A percentile compares a stretch with the other conserved stretches of the same genome.
phyloP scores from a whole-genome alignment of 2,329 filamentous ascomycete species.

The Botrytis paeoniae region DNA sequence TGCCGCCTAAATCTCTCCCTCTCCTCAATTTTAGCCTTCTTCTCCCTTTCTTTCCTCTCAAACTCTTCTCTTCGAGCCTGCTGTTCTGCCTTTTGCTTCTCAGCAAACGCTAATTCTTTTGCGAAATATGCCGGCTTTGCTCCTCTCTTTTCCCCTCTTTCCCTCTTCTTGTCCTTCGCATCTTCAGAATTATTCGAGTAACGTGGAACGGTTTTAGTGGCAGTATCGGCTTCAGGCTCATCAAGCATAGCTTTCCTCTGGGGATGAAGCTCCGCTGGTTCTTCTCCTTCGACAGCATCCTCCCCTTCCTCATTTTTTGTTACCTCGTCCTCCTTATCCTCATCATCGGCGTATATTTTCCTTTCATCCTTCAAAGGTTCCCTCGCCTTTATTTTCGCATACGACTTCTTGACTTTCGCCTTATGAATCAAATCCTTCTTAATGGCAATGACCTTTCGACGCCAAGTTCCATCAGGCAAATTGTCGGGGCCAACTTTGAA shows the following conservation, averaged over 20 bases:
- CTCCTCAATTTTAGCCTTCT: slow-evolving; percentile 58
- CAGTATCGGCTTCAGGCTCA: slow-evolving; percentile 35
- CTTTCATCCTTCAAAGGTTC: slow-evolving; percentile 24
- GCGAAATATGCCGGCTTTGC: slow-evolving; percentile 40
- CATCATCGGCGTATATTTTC: slow-evolving; percentile 3
- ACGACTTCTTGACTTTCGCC: slow-evolving; percentile 89
- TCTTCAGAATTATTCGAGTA: slow-evolving; percentile 1
- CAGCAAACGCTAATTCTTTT: slow-evolving; percentile 41
- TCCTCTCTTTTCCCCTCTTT: slow-evolving; percentile 21
- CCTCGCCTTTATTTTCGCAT: slow-evolving; percentile 76
- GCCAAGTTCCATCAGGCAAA: slow-evolving; percentile 84
- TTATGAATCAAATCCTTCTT: slow-evolving; percentile 87
- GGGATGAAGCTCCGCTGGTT: slow-evolving; percentile 53
- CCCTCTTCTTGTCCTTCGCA: not conserved
- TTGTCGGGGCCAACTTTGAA: slow-evolving; percentile 88
- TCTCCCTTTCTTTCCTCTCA: slow-evolving; percentile 53
- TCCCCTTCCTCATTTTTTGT: not conserved
- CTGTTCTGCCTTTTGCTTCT: slow-evolving; percentile 52
- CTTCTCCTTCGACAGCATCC: not conserved
- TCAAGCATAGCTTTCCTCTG: slow-evolving; percentile 59
- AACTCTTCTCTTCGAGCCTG: slow-evolving; percentile 47
- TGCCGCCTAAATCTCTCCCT: slow-evolving; percentile 47
- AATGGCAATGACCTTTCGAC: slow-evolving; percentile 85
- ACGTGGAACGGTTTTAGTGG: slow-evolving; percentile 15
- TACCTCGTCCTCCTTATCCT: not conserved